Evolutionary conservation across 1,139 yeast genomes (phyloP).

Genomic region (Candida tunisiensis): DNA sequence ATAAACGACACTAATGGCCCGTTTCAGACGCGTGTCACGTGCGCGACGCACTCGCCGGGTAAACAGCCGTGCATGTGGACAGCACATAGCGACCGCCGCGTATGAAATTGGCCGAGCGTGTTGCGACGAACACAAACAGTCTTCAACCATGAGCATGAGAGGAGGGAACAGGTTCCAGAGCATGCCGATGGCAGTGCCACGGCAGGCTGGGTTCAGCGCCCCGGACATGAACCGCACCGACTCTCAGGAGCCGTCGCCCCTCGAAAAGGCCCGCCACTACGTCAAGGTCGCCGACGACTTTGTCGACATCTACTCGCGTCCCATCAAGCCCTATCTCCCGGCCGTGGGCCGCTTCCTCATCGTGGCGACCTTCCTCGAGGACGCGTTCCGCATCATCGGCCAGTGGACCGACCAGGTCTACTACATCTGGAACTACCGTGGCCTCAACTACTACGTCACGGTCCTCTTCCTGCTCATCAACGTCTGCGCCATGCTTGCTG

Average conservation of each 20-base stretch:
- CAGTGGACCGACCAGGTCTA: constrained; percentile 91
- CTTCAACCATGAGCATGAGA: too few relatives aligned
- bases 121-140: too few relatives aligned
- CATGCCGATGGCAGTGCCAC: too few relatives aligned
- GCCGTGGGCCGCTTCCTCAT: constrained; percentile 78
- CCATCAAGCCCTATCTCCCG: constrained; percentile 34
- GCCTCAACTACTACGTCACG: constrained; percentile 66
- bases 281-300: constrained; percentile 12
- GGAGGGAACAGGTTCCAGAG: too few relatives aligned
- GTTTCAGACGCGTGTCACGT: too few relatives aligned
- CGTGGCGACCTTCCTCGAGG: constrained; percentile 91
- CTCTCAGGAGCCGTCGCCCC: background rate
- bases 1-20: too few relatives aligned
- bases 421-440: constrained; percentile 68
- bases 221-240: background rate
- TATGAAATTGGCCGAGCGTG: too few relatives aligned
- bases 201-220: constrained; percentile 4
- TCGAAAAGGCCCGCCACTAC: constrained; percentile 1
- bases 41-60: too few relatives aligned
- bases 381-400: constrained; percentile 62
- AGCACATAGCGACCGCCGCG: too few relatives aligned
- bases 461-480: constrained; percentile 47
- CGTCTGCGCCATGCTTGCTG: constrained; percentile 52
- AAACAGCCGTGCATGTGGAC: too few relatives aligned
- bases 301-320: constrained; percentile 20